A percentile compares a stretch with the other conserved stretches of the same genome.
Evolutionary conservation across 768 basidiomycete species (phyloP).

Genomic region (Lyophyllum atratum): DNA sequence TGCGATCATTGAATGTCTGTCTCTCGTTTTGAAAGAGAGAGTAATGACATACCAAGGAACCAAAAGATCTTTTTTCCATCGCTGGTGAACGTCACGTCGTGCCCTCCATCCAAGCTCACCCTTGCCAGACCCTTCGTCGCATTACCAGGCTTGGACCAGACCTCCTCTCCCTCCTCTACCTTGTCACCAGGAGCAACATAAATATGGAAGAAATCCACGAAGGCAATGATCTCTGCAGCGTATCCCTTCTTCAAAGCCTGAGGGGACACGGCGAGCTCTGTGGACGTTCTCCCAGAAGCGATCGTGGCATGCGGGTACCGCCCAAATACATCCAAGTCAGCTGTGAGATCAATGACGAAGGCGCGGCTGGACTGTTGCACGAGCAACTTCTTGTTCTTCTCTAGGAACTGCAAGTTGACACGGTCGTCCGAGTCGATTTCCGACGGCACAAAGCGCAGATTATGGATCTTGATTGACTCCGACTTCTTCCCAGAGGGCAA

Average conservation of each 20-base stretch:
- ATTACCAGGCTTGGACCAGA: constrained; percentile 75
- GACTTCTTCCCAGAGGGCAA: constrained; percentile 39
- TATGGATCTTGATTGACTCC: constrained; percentile 40
- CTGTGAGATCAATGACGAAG: constrained; percentile 52
- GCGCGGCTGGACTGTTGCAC: constrained; percentile 57
- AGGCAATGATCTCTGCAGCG: constrained; percentile 47
- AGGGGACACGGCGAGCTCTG: constrained; percentile 53
- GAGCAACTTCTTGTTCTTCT: constrained; percentile 52
- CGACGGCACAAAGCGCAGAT: constrained; percentile 51
- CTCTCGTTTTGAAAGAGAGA: not conserved
- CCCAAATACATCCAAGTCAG: constrained; percentile 45
- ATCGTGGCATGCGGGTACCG: constrained; percentile 49
- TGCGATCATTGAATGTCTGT: not conserved
- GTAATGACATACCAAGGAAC: constrained; percentile 59
- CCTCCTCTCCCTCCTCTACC: constrained; percentile 39
- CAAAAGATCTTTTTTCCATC: constrained; percentile 71
- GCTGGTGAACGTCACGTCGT: constrained; percentile 63
- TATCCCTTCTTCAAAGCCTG: constrained; percentile 17
- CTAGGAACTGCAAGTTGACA: constrained; percentile 57
- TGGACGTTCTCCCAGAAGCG: constrained; percentile 57
- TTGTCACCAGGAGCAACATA: constrained; percentile 51
- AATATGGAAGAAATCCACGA: constrained; percentile 71
- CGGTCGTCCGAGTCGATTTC: constrained; percentile 47
- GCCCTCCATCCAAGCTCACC: constrained; percentile 73
- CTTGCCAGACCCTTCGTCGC: constrained; percentile 62